Conservation (phyloP, 257 asterid genomes). For the Gardenia jasminoides region DNA sequence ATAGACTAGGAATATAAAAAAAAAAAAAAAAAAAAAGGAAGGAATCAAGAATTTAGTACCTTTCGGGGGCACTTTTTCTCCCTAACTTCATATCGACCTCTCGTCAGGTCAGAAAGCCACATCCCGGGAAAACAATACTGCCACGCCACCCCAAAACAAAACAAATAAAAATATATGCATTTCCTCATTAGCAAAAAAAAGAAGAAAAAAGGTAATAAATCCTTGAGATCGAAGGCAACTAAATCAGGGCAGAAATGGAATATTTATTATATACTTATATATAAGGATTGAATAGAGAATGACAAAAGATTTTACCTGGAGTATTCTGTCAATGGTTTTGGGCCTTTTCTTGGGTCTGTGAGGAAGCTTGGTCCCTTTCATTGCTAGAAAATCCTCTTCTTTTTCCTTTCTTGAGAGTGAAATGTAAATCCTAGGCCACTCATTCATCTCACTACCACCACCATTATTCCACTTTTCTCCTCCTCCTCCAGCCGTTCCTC, state of each 20-base stretch:
- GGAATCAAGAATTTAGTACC: conserved; percentile 29
- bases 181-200: not conserved
- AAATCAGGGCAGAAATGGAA: not conserved
- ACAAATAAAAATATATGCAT: conserved; percentile 1
- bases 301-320: conserved; percentile 35
- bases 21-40: too few relatives aligned
- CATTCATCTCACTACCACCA: conserved; percentile 26
- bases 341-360: conserved; percentile 89
- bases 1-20: too few relatives aligned
- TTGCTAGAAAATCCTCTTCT: conserved; percentile 73
- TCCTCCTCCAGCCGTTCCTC: conserved; percentile 50
- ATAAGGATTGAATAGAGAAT: not conserved
- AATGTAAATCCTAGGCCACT: conserved; percentile 70
- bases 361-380: conserved; percentile 87
- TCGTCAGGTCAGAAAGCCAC: conserved; percentile 74
- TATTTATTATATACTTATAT: too few relatives aligned
- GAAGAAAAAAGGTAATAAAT: too few relatives aligned
- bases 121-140: conserved; percentile 59
- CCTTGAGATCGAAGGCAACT: not conserved
- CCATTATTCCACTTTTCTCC: conserved; percentile 42
- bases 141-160: conserved; percentile 34
- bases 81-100: conserved; percentile 77
- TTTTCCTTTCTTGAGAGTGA: conserved; percentile 72
- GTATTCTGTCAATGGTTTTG: conserved; percentile 55
- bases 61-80: conserved; percentile 71